These are phyloP conservation scores for Daldinia sp. DNA, from an alignment of 2,329 filamentous ascomycete genomes.

Conservation along the genomic window DNA sequence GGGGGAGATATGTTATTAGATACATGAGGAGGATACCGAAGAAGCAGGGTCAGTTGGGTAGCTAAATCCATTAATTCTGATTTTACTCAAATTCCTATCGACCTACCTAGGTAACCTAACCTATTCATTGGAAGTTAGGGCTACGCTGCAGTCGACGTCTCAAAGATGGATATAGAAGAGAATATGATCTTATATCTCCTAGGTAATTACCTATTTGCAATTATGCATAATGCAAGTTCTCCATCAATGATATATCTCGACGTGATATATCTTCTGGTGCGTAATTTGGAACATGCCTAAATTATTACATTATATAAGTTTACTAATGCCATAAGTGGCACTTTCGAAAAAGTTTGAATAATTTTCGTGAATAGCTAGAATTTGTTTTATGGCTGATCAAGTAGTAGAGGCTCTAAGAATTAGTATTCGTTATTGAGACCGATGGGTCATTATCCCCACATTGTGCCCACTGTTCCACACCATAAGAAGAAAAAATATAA, in stretches of 20 bases:
- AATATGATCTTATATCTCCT: background rate
- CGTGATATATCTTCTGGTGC: background rate
- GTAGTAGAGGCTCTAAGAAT: background rate
- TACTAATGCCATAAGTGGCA: background rate
- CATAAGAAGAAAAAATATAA: background rate
- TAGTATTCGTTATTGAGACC: background rate
- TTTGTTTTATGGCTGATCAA: background rate
- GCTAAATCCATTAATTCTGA: background rate
- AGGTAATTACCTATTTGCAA: background rate
- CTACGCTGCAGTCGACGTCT: too few relatives aligned
- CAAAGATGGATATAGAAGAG: background rate
- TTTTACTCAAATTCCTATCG: too few relatives aligned
- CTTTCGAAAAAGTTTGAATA: background rate
- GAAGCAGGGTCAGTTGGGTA: background rate
- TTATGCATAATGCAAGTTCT: background rate
- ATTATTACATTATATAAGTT: too few relatives aligned
- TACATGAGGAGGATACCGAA: slow-evolving; percentile 40
- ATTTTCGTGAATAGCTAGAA: background rate
- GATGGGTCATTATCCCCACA: background rate
- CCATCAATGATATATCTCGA: background rate
- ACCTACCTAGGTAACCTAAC: background rate
- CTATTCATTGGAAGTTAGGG: too few relatives aligned
- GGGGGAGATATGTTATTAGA: slow-evolving; percentile 40
- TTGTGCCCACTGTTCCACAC: background rate
- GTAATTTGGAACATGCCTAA: background rate